phyloP scores from a whole-genome alignment of 305 asterid species.

The Coffea humblotiana region DNA sequence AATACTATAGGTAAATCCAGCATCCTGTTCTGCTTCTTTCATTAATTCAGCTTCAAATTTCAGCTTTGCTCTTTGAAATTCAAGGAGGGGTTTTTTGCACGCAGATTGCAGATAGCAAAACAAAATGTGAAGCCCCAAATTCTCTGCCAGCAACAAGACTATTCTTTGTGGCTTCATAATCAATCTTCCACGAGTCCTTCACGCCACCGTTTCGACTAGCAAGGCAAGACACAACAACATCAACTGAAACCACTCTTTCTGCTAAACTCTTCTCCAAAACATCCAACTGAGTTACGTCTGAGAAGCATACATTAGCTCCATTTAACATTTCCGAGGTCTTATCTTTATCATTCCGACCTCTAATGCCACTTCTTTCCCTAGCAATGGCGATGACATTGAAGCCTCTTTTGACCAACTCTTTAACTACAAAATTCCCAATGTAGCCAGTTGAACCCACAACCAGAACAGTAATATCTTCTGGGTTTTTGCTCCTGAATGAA shows the following conservation, averaged over 20 bases:
- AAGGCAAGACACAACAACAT: slow-evolving; percentile 92
- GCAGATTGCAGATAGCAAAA: slow-evolving; percentile 82
- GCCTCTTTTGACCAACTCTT: slow-evolving; percentile 70
- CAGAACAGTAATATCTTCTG: slow-evolving; percentile 65
- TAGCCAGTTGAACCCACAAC: slow-evolving; percentile 95
- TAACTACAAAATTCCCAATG: slow-evolving; percentile 83
- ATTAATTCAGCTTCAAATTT: slow-evolving; percentile 74
- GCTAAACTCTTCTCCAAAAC: slow-evolving; percentile 52
- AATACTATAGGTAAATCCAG: slow-evolving; percentile 64
- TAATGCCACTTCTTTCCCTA: slow-evolving; percentile 80
- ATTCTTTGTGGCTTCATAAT: slow-evolving; percentile 87
- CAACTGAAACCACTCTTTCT: slow-evolving; percentile 52
- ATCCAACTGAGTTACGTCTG: slow-evolving; percentile 73
- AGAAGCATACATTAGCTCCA: slow-evolving; percentile 72
- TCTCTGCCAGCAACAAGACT: slow-evolving; percentile 75
- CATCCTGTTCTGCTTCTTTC: slow-evolving; percentile 48
- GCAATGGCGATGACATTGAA: slow-evolving; percentile 83
- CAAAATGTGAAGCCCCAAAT: slow-evolving; percentile 83
- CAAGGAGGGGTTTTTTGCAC: slow-evolving; percentile 98
- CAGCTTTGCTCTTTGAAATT: slow-evolving; percentile 87
- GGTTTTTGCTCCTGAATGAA: slow-evolving; percentile 66
- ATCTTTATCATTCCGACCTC: slow-evolving; percentile 62
- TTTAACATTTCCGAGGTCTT: slow-evolving; percentile 53
- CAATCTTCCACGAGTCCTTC: slow-evolving; percentile 88
- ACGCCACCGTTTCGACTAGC: slow-evolving; percentile 95